Evolutionary conservation across 202 grass and related monocot genomes (phyloP).

Genomic region (Setaria italica): DNA sequence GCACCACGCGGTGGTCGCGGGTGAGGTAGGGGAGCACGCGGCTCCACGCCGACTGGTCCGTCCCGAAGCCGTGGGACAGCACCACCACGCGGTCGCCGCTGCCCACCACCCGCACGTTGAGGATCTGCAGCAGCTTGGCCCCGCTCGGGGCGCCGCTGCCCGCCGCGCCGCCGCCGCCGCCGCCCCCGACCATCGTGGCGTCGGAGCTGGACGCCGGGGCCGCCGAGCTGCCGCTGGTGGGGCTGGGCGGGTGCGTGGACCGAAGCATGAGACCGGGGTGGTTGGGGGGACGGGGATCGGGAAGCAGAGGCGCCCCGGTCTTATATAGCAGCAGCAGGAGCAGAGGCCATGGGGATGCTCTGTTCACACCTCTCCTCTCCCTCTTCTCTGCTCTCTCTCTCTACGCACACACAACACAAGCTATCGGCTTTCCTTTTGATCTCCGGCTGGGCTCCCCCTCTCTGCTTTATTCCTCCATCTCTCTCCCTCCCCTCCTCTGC

Average conservation of each 20-base stretch:
- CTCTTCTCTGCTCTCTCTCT: not conserved
- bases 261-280: constrained; percentile 47
- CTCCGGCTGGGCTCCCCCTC: not conserved
- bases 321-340: constrained; percentile 37
- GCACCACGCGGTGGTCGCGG: constrained; percentile 75
- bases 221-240: constrained; percentile 37
- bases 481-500: not conserved
- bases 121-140: constrained; percentile 80
- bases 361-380: not conserved
- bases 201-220: constrained; percentile 31
- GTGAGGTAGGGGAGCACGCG: constrained; percentile 75
- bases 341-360: constrained; percentile 17
- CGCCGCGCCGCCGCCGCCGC: not conserved
- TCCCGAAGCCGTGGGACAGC: constrained; percentile 84
- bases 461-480: constrained; percentile 40
- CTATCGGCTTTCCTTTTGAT: not conserved
- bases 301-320: not conserved
- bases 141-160: constrained; percentile 55
- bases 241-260: constrained; percentile 49
- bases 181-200: constrained; percentile 42
- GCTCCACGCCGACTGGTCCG: constrained; percentile 90
- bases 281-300: not conserved
- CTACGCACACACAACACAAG: not conserved
- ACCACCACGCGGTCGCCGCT: constrained; percentile 74
- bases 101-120: constrained; percentile 78